Conservation (phyloP, 257 asterid genomes). For the Solanum verrucosum region DNA sequence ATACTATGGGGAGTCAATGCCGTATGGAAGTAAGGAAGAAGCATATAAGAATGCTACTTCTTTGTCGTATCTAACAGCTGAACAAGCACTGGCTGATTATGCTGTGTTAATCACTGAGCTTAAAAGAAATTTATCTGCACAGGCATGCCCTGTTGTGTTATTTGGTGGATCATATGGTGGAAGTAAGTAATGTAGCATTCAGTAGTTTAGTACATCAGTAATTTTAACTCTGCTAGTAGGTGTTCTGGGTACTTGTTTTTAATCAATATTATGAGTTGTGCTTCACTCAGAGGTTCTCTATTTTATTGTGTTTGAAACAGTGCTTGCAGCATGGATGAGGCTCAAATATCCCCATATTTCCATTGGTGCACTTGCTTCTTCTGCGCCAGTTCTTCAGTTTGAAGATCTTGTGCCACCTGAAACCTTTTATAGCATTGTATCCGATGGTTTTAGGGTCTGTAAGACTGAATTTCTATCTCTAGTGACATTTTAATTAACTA, state of each 20-base stretch:
- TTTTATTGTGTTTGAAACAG: conserved; percentile 25
- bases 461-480: background rate
- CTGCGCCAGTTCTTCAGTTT: conserved; percentile 88
- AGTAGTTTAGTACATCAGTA: background rate
- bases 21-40: conserved; percentile 58
- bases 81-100: conserved; percentile 89
- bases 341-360: conserved; percentile 92
- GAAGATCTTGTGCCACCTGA: conserved; percentile 81
- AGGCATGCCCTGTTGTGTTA: conserved; percentile 70
- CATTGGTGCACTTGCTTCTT: conserved; percentile 92
- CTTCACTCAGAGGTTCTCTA: background rate
- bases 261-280: background rate
- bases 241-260: background rate
- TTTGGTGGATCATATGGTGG: conserved; percentile 99
- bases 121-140: conserved; percentile 69
- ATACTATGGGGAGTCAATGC: conserved; percentile 91
- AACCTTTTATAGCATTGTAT: conserved; percentile 73
- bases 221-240: background rate
- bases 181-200: conserved; percentile 36
- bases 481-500: background rate
- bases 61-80: conserved; percentile 68
- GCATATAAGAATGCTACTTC: conserved; percentile 69
- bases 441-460: conserved; percentile 71
- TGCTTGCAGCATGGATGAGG: conserved; percentile 98
- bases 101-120: conserved; percentile 75